These are phyloP conservation scores for Amaranthus tricolor DNA, from an alignment of 179 eudicot genomes.

Conservation along the genomic window DNA sequence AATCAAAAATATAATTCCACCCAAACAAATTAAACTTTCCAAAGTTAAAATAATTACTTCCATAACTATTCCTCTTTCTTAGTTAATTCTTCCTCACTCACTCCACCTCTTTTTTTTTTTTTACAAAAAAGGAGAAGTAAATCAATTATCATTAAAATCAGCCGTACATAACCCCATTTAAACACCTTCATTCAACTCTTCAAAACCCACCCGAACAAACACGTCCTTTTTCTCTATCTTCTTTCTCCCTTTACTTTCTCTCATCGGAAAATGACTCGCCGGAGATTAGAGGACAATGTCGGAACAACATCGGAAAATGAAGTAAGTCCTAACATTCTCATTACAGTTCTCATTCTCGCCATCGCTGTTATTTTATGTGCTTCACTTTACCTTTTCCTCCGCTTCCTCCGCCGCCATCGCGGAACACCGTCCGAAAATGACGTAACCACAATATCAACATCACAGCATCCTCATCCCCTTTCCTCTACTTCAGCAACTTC, in stretches of 20 bases:
- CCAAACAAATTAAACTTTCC: neutral
- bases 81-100: constrained; percentile 1
- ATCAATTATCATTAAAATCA: neutral
- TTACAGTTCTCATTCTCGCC: constrained; percentile 59
- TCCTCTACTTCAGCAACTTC: neutral
- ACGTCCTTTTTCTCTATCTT: constrained; percentile 9
- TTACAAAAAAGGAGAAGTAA: neutral
- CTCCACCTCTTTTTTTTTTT: neutral
- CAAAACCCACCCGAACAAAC: neutral
- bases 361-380: constrained; percentile 69
- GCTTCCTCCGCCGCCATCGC: constrained; percentile 46
- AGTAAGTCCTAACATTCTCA: constrained; percentile 33
- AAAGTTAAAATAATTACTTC: neutral
- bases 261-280: constrained; percentile 15
- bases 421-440: constrained; percentile 7
- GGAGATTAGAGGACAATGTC: neutral
- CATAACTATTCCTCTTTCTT: constrained; percentile 7
- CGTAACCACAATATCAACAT: neutral
- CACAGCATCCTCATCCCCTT: neutral
- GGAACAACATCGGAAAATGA: constrained; percentile 19
- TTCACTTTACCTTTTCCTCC: constrained; percentile 73
- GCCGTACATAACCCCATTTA: neutral
- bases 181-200: neutral
- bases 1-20: neutral
- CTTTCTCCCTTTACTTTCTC: constrained; percentile 8